A percentile compares a stretch with the other conserved stretches of the same genome.
phyloP scores from a whole-genome alignment of 495 filamentous ascomycete genomes.

The Neurospora sp. region DNA sequence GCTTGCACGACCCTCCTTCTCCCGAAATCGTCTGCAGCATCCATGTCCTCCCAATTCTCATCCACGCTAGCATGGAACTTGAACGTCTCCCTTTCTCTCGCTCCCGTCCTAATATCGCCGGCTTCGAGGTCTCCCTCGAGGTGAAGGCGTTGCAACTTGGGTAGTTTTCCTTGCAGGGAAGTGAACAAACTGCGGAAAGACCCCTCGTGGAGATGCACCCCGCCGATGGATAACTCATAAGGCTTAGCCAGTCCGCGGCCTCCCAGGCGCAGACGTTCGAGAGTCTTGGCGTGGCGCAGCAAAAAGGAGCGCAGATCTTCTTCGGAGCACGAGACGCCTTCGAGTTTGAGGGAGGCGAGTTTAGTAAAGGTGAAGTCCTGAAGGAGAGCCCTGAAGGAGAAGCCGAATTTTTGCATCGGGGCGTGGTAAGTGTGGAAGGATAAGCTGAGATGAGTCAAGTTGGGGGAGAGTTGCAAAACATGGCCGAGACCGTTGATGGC shows the following conservation, averaged over 20 bases:
- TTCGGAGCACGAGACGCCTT: slow-evolving; percentile 33
- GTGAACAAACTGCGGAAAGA: slow-evolving; percentile 31
- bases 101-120: slow-evolving; percentile 24
- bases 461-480: slow-evolving; percentile 30
- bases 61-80: slow-evolving; percentile 34
- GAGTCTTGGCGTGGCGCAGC: slow-evolving; percentile 29
- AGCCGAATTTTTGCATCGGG: slow-evolving; percentile 29
- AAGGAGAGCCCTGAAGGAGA: slow-evolving; percentile 30
- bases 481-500: slow-evolving; percentile 35
- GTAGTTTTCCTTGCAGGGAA: slow-evolving; percentile 25
- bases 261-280: slow-evolving; percentile 32
- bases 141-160: slow-evolving; percentile 29
- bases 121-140: slow-evolving; percentile 38
- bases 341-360: slow-evolving; percentile 34
- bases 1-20: slow-evolving; percentile 6
- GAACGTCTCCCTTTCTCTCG: slow-evolving; percentile 34
- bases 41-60: slow-evolving; percentile 29
- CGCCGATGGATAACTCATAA: slow-evolving; percentile 29
- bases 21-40: slow-evolving; percentile 5
- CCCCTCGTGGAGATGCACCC: slow-evolving; percentile 34
- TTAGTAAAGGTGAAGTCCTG: slow-evolving; percentile 25
- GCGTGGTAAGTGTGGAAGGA: slow-evolving; percentile 34
- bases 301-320: slow-evolving; percentile 35
- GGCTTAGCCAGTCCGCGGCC: slow-evolving; percentile 33
- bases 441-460: slow-evolving; percentile 28